Evolutionary conservation across 148 eudicot species (phyloP).

Genomic region (Heliamphora exappendiculata): DNA sequence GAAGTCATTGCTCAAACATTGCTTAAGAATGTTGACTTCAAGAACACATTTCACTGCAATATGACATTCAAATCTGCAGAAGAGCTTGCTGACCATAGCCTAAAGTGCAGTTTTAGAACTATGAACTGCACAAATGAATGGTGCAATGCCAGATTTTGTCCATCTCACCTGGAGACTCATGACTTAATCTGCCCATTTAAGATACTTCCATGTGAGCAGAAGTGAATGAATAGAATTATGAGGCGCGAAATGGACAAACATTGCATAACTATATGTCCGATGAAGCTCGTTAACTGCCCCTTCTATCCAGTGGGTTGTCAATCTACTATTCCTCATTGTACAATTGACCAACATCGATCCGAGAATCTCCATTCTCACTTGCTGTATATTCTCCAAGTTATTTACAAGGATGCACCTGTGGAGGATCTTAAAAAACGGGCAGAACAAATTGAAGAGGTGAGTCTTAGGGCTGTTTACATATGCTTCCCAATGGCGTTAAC

Average conservation of each 20-base stretch:
- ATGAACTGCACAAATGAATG: conserved; percentile 71
- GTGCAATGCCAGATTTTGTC: conserved; percentile 62
- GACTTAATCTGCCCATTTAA: conserved; percentile 80
- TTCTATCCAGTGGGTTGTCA: conserved; percentile 77
- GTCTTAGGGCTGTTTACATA: conserved; percentile 3
- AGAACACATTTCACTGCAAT: conserved; percentile 56
- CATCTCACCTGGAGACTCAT: conserved; percentile 53
- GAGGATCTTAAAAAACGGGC: conserved; percentile 50
- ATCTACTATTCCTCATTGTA: conserved; percentile 50
- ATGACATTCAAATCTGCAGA: conserved; percentile 53
- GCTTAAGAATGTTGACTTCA: conserved; percentile 74
- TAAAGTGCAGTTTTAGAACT: conserved; percentile 61
- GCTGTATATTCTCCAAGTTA: conserved; percentile 42
- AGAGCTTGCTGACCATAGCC: conserved; percentile 54
- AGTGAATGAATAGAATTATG: conserved; percentile 55
- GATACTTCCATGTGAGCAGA: conserved; percentile 87
- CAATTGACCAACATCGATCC: conserved; percentile 49
- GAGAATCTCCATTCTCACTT: conserved; percentile 57
- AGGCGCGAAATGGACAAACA: conserved; percentile 96
- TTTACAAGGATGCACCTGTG: conserved; percentile 51
- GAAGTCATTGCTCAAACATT: conserved; percentile 61
- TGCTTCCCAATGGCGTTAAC: not conserved
- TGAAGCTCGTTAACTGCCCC: conserved; percentile 86
- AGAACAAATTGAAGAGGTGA: conserved; percentile 55
- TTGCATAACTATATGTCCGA: conserved; percentile 85